Percentiles rank a stretch among this genome's conserved stretches.
These are phyloP conservation scores for Huiozyma sinensis DNA, from an alignment of 805 yeast species.

Conservation along the genomic window DNA sequence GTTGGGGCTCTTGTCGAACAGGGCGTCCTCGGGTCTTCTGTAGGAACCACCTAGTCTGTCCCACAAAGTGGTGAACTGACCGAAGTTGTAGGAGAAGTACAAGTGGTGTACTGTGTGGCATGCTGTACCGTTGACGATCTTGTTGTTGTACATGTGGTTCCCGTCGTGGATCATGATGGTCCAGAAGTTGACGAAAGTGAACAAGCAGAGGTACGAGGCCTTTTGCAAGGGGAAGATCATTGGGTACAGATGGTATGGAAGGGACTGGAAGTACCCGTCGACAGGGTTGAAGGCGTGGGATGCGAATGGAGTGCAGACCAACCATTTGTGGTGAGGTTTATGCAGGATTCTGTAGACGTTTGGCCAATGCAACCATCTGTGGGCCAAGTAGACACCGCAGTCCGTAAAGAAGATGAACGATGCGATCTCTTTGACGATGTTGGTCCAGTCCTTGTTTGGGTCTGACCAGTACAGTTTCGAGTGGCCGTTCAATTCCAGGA, in stretches of 20 bases:
- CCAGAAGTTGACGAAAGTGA: slow-evolving; percentile 93
- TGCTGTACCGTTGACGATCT: slow-evolving; percentile 93
- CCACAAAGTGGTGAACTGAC: slow-evolving; percentile 97
- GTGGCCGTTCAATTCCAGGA: slow-evolving; percentile 73
- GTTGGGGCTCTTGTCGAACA: slow-evolving; percentile 56
- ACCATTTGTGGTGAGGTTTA: slow-evolving; percentile 99
- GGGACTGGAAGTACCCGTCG: slow-evolving; percentile 86
- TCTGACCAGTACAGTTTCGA: slow-evolving; percentile 65
- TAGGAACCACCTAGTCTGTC: slow-evolving; percentile 91
- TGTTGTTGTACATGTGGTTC: slow-evolving; percentile 85
- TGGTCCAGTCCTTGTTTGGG: slow-evolving; percentile 53
- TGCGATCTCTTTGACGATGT: slow-evolving; percentile 58
- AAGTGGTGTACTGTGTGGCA: slow-evolving; percentile 96
- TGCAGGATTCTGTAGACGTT: slow-evolving; percentile 73
- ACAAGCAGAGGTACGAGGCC: slow-evolving; percentile 65
- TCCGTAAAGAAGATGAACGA: slow-evolving; percentile 86
- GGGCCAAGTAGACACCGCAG: slow-evolving; percentile 82
- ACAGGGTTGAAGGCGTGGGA: slow-evolving; percentile 98
- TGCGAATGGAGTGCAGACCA: slow-evolving; percentile 96
- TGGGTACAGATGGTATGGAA: slow-evolving; percentile 91
- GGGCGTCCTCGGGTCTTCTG: slow-evolving; percentile 80
- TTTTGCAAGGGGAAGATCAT: slow-evolving; percentile 88
- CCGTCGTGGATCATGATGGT: slow-evolving; percentile 98
- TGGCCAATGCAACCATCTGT: slow-evolving; percentile 92
- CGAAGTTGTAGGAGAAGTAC: slow-evolving; percentile 95